Percentiles rank a stretch among this genome's conserved stretches.
These are phyloP conservation scores for Leucocoprinus birnbaumii DNA, from an alignment of 768 basidiomycete species.

Conservation along the genomic window DNA sequence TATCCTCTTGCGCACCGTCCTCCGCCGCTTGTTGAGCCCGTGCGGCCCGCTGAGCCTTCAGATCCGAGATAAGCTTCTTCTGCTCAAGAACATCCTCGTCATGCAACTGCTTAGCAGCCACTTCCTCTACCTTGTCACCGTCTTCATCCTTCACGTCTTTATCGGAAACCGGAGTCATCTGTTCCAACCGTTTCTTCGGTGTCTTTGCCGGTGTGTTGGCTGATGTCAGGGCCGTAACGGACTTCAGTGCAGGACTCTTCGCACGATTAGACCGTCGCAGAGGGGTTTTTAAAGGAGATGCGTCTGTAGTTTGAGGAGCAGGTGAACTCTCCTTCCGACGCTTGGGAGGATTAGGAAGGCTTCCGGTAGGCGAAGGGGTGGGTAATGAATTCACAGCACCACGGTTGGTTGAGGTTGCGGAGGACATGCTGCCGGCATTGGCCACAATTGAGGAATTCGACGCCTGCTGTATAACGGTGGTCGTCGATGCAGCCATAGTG, in stretches of 20 bases:
- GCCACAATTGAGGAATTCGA: slow-evolving; percentile 1
- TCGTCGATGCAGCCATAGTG: slow-evolving; percentile 28
- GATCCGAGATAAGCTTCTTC: slow-evolving; percentile 66
- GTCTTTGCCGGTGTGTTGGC: slow-evolving; percentile 22
- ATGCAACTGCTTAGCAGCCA: slow-evolving; percentile 60
- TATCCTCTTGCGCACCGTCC: slow-evolving; percentile 22
- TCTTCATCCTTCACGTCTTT: slow-evolving; percentile 69
- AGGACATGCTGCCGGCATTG: background rate
- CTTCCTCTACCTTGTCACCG: slow-evolving; percentile 48
- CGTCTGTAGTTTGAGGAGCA: slow-evolving; percentile 22
- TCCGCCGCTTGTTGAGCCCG: slow-evolving; percentile 16
- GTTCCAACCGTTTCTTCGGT: slow-evolving; percentile 31
- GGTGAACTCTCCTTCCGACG: slow-evolving; percentile 65
- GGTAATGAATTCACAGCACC: slow-evolving; percentile 33
- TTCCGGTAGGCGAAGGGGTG: slow-evolving; percentile 36
- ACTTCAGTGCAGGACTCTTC: slow-evolving; percentile 16
- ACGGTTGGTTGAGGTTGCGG: background rate
- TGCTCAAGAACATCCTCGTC: slow-evolving; percentile 76
- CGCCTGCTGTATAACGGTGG: slow-evolving; percentile 10
- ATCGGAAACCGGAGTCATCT: slow-evolving; percentile 38
- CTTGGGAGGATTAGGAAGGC: slow-evolving; percentile 49
- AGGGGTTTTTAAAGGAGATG: slow-evolving; percentile 11
- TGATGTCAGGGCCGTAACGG: slow-evolving; percentile 2
- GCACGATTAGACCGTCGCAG: slow-evolving; percentile 16
- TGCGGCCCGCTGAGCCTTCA: slow-evolving; percentile 63